Base-by-base conservation (phyloP, 2,329 filamentous ascomycete genomes). In the Claviceps citrina region DNA sequence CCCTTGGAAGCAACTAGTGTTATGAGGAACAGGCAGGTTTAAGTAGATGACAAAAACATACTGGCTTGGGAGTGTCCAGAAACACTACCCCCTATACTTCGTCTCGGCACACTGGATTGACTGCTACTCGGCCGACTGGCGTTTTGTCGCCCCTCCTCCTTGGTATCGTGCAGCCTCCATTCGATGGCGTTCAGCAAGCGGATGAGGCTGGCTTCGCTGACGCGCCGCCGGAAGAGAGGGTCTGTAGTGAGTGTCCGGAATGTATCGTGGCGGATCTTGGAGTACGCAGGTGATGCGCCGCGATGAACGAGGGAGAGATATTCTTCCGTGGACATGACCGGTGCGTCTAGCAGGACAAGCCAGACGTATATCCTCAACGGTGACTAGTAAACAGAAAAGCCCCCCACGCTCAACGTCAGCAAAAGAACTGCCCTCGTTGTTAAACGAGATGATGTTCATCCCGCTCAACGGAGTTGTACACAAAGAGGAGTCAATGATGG, bases 241-340 rank as follows among this genome's bases (percentile, higher is more conserved):
- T 98, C 91, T 38, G 89, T 95, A 25, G 91, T 91, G 40, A 98
- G 70, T 1, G 91, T 98, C 51, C 91, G 84, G 60, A 96, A 96
- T 31, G 91, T 95, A 60, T 98, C 91, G 62, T 98, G 95, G 57
- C 87, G 84, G 56, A 98, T 98, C 65, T 98, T 98, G 53, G 84
- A 78, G 64, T 98, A 94, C 34, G 86, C 87, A 1, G 89, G 87
- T 3, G 89, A 96, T 19, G 89, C 83, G 46, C 91, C 89, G 47
- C 91, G 84, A 55, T 93, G 86, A 48, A 98, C 81, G 33, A 96
- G 80, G 42, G 76, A 73, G 47, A 96, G 81, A 58, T 98, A 98
- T 45, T 81, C 72, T 52, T 94, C 84, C 43, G 91, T 94, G 33
- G 79, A 73, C 46, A 95, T 67, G 32, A 93, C 77, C 6, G 85